phyloP scores from a whole-genome alignment of 495 filamentous ascomycete species.

The Pseudoneurospora amorphoporcata region DNA sequence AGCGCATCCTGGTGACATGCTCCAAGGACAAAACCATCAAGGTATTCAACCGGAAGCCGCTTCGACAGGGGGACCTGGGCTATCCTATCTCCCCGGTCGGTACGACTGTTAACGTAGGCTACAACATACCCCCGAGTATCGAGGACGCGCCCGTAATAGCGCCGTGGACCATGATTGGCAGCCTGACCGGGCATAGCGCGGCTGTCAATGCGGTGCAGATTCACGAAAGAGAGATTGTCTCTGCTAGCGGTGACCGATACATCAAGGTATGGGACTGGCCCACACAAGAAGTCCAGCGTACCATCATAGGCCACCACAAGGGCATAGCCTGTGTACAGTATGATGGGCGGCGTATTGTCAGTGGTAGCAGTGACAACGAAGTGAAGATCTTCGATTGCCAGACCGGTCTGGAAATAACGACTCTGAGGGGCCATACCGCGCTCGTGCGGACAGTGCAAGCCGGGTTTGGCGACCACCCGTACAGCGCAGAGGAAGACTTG shows the following conservation, averaged over 20 bases:
- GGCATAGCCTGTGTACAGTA: conserved; percentile 97
- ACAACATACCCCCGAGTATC: conserved; percentile 26
- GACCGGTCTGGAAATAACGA: conserved; percentile 79
- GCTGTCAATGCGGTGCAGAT: conserved; percentile 97
- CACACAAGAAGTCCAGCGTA: conserved; percentile 61
- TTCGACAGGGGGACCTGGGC: conserved; percentile 57
- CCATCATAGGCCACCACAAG: conserved; percentile 78
- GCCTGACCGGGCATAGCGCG: conserved; percentile 70
- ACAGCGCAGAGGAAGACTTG: conserved; percentile 59
- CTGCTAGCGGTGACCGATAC: conserved; percentile 82
- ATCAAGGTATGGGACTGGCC: conserved; percentile 92
- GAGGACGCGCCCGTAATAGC: conserved; percentile 38
- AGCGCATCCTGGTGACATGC: conserved; percentile 84
- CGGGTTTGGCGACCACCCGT: conserved; percentile 80
- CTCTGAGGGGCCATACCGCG: conserved; percentile 64
- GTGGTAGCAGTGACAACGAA: conserved; percentile 88
- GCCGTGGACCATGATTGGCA: conserved; percentile 68
- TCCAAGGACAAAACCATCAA: conserved; percentile 96
- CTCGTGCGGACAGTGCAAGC: conserved; percentile 93
- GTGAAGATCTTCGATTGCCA: conserved; percentile 87
- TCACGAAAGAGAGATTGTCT: conserved; percentile 75
- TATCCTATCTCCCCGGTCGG: conserved; percentile 49
- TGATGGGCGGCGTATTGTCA: conserved; percentile 93
- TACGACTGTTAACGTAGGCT: conserved; percentile 37
- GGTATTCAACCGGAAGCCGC: conserved; percentile 72